These are phyloP conservation scores for Boletus bicolor DNA, from an alignment of 768 basidiomycete genomes.

Conservation along the genomic window DNA sequence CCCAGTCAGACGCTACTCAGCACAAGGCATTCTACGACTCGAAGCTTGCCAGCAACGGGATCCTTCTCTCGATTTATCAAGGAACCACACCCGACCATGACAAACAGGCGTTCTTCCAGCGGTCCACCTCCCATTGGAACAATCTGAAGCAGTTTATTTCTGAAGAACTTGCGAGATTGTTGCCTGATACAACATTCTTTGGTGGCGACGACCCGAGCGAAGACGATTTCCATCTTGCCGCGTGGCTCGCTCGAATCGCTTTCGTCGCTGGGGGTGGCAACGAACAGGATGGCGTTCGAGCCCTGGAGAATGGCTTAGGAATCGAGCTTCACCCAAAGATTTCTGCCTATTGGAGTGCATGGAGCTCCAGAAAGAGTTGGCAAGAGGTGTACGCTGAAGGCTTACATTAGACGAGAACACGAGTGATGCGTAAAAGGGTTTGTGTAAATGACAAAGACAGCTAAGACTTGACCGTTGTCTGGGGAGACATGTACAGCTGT, in stretches of 20 bases:
- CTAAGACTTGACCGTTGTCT: slow-evolving; percentile 13
- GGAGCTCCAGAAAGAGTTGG: slow-evolving; percentile 46
- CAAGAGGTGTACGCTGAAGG: slow-evolving; percentile 41
- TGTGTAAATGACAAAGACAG: not conserved
- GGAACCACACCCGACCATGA: slow-evolving; percentile 34
- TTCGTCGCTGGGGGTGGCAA: slow-evolving; percentile 36
- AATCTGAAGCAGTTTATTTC: slow-evolving; percentile 36
- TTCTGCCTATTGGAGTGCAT: slow-evolving; percentile 42
- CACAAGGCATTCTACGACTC: slow-evolving; percentile 43
- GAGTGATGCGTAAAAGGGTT: not conserved
- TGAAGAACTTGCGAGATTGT: slow-evolving; percentile 37
- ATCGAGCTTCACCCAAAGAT: slow-evolving; percentile 38
- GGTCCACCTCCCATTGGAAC: slow-evolving; percentile 39
- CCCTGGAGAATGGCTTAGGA: slow-evolving; percentile 40
- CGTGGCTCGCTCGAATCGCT: slow-evolving; percentile 50
- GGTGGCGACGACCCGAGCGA: slow-evolving; percentile 47
- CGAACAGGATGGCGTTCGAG: slow-evolving; percentile 35
- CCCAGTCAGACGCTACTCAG: slow-evolving; percentile 32
- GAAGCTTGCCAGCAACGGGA: slow-evolving; percentile 41
- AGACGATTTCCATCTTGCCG: slow-evolving; percentile 54
- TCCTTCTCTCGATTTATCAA: slow-evolving; percentile 40
- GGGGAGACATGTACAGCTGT: slow-evolving; percentile 32
- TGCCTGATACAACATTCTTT: slow-evolving; percentile 46
- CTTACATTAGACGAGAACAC: slow-evolving; percentile 35
- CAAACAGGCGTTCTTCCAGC: slow-evolving; percentile 39